Conservation (phyloP, 768 basidiomycete species). For the Hericium erinaceus region DNA sequence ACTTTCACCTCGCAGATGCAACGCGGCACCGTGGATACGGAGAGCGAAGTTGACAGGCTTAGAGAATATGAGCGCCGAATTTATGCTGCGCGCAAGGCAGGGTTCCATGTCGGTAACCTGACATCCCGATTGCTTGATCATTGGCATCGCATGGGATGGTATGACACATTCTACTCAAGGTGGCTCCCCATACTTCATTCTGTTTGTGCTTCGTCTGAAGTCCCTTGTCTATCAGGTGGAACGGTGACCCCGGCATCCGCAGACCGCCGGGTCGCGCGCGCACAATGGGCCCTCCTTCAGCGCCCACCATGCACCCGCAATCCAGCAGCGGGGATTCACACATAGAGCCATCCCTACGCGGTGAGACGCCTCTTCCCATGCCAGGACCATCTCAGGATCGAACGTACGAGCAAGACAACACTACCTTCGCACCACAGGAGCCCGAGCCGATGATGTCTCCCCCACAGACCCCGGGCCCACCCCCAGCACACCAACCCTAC, state of each 20-base stretch:
- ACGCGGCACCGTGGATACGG: conserved; percentile 28
- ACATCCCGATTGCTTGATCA: conserved; percentile 68
- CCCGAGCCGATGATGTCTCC: conserved; percentile 13
- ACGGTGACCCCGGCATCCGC: conserved; percentile 13
- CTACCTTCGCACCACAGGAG: conserved; percentile 7
- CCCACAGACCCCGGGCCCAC: conserved; percentile 12
- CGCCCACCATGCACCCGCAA: conserved; percentile 8
- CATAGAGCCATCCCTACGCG: conserved; percentile 7
- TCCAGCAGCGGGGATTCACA: conserved; percentile 5
- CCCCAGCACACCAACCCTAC: conserved; percentile 8
- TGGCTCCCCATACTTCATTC: conserved; percentile 20
- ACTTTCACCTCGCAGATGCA: conserved; percentile 32
- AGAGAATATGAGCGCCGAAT: conserved; percentile 68
- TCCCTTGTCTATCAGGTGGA: conserved; percentile 6
- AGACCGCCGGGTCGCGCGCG: conserved; percentile 12
- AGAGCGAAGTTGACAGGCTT: conserved; percentile 54
- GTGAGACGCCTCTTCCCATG: conserved; percentile 9
- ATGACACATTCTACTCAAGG: conserved; percentile 62
- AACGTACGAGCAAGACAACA: conserved; percentile 5
- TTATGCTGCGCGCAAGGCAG: conserved; percentile 52
- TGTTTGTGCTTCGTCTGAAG: not conserved
- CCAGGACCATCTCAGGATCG: conserved; percentile 11
- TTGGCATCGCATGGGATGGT: conserved; percentile 75
- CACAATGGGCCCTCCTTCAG: conserved; percentile 12
- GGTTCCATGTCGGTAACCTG: conserved; percentile 65